These are phyloP conservation scores for Phytophthora cactorum DNA, from an alignment of 352 stramenopile species.

Conservation along the genomic window DNA sequence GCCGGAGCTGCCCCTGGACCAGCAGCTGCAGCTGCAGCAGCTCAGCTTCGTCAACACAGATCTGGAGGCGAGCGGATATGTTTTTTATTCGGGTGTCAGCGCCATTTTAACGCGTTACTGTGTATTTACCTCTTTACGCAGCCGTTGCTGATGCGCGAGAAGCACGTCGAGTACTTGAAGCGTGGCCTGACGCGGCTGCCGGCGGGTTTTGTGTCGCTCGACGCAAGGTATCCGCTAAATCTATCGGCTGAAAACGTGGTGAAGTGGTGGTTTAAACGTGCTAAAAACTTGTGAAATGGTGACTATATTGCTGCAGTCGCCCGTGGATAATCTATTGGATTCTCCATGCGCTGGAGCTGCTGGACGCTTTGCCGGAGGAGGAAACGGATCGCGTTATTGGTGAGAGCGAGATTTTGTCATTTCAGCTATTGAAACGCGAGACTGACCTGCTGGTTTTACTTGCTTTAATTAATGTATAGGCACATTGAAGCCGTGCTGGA, in stretches of 20 bases:
- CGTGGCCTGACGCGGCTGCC: constrained; percentile 73
- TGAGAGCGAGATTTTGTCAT: constrained; percentile 17
- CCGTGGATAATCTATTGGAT: constrained; percentile 99
- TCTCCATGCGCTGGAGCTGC: constrained; percentile 94
- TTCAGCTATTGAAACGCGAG: background rate
- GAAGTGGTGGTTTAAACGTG: background rate
- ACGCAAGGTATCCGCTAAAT: constrained; percentile 71
- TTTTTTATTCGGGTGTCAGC: background rate
- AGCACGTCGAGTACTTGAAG: constrained; percentile 84
- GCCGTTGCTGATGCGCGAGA: constrained; percentile 83
- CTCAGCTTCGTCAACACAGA: constrained; percentile 80
- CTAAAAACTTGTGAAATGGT: constrained; percentile 8
- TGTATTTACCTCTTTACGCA: constrained; percentile 9
- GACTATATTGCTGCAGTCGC: constrained; percentile 61
- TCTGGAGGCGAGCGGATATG: constrained; percentile 35
- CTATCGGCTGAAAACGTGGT: background rate
- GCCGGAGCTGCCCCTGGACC: constrained; percentile 61
- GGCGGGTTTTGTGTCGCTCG: constrained; percentile 89
- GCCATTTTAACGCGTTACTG: constrained; percentile 4
- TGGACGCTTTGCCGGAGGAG: constrained; percentile 78
- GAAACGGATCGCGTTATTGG: constrained; percentile 47
- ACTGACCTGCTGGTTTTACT: constrained; percentile 2
- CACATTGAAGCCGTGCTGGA: constrained; percentile 76
- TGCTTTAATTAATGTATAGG: constrained; percentile 10
- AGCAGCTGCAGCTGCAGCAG: constrained; percentile 88